phyloP scores from a whole-genome alignment of 495 filamentous ascomycete genomes.

The Geopyxis carbonaria region DNA sequence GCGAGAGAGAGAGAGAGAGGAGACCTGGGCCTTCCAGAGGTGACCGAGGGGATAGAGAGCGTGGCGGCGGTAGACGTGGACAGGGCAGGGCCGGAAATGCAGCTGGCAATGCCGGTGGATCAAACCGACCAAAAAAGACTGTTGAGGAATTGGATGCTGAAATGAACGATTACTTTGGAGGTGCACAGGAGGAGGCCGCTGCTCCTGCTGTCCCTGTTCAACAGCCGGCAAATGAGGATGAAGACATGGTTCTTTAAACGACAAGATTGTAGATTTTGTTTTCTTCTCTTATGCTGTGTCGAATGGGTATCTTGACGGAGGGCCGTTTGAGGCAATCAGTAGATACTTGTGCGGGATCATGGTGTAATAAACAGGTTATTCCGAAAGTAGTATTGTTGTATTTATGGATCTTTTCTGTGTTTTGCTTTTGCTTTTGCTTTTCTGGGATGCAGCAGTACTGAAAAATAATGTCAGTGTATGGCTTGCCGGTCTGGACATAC shows the following conservation, averaged over 20 bases:
- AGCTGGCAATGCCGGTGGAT: slow-evolving; percentile 29
- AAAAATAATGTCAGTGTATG: no score
- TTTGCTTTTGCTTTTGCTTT: no score
- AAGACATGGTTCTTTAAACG: slow-evolving; percentile 22
- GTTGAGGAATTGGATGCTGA: slow-evolving; percentile 84
- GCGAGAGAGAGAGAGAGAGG: slow-evolving; percentile 10
- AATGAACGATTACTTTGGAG: slow-evolving; percentile 85
- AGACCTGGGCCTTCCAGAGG: not conserved
- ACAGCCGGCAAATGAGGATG: slow-evolving; percentile 38
- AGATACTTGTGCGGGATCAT: no score
- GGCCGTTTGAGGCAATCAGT: no score
- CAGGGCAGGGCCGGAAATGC: slow-evolving; percentile 22
- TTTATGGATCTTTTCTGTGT: no score
- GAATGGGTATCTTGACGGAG: no score
- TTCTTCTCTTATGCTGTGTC: no score
- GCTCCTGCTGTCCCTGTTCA: slow-evolving; percentile 26
- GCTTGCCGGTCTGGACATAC: no score
- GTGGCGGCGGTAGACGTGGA: slow-evolving; percentile 27
- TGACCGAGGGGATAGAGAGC: slow-evolving; percentile 13
- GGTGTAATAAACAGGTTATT: no score
- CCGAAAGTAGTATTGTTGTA: no score
- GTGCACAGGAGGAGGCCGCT: slow-evolving; percentile 28
- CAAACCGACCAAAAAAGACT: slow-evolving; percentile 63
- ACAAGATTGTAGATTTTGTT: no score
- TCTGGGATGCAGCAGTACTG: no score